Evolutionary conservation across 352 stramenopile species (phyloP).

Genomic region (Phytophthora podocarpi): DNA sequence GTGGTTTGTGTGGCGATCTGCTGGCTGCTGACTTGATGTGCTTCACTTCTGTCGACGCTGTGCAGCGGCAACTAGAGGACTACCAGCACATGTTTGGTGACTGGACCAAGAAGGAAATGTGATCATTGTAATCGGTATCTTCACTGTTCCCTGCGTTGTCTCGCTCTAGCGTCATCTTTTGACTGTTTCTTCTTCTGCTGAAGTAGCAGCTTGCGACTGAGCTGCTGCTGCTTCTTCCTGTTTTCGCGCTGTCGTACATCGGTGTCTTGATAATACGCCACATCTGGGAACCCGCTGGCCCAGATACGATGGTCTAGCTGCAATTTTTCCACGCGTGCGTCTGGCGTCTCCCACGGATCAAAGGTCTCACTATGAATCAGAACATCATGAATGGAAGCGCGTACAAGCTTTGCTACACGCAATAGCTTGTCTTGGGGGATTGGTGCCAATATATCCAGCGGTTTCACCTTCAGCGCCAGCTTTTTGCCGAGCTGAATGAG

Average conservation of each 20-base stretch:
- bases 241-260: slow-evolving; percentile 32
- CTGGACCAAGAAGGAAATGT: slow-evolving; percentile 86
- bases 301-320: slow-evolving; percentile 41
- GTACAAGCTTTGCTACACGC: slow-evolving; percentile 17
- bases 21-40: neutral
- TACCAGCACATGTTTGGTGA: slow-evolving; percentile 85
- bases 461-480: slow-evolving; percentile 28
- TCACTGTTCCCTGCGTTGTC: neutral
- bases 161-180: slow-evolving; percentile 3
- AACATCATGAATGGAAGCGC: slow-evolving; percentile 29
- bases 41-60: neutral
- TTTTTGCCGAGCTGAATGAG: slow-evolving; percentile 54
- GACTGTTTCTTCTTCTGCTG: slow-evolving; percentile 19
- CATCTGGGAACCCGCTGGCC: slow-evolving; percentile 56
- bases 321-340: slow-evolving; percentile 49
- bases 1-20: neutral
- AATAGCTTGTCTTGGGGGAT: slow-evolving; percentile 14
- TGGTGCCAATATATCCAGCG: slow-evolving; percentile 1
- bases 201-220: slow-evolving; percentile 34
- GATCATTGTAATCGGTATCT: slow-evolving; percentile 17
- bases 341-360: slow-evolving; percentile 49
- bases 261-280: slow-evolving; percentile 47
- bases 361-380: slow-evolving; percentile 33
- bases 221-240: slow-evolving; percentile 32
- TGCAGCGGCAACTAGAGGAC: slow-evolving; percentile 70